Evolutionary conservation across 345 rosid genomes (phyloP), one percentile per base, ranked within the genome.

Genomic region (Murraya paniculata): DNA sequence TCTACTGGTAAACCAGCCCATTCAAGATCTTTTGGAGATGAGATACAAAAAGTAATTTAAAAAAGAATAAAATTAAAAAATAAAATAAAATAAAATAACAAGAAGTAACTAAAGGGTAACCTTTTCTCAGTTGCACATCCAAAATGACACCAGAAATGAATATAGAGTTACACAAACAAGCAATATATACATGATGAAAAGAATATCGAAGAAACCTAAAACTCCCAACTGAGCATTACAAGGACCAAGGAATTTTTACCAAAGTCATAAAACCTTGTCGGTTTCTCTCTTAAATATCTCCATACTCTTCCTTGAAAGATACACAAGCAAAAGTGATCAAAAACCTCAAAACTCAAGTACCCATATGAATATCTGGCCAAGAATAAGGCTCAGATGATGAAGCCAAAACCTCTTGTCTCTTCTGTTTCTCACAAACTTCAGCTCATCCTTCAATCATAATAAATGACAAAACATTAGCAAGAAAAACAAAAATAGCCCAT

Each of bases 291-390:
- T 55, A 28, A 31, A 71, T 71, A 7, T 9, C 24, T 53, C 11
- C 39, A 19, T 33, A n/a, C 7, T 39, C 25, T 13, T 19, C 2
- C 0, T 9, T 50, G 41, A 9, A 7, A 45, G 50, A 28, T 30
- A 50, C 21, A 9, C 28, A 30, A 50, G 28, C 1, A 30, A 71
- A 50, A 19, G 28, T 71, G 62, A 71, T 22, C 25, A 53, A 19
- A 31, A 21, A 41, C 39, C 60, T 71, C 41, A 71, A 28, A 71
- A 30, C 45, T 55, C 74, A 53, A 71, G 74, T 48, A 70, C 24
- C 73, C 73, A 30, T 22, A 13, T 18, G 35, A 39, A 25, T 6
- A 41, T 41, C 41, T 24, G 21, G 19, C 72, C 72, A 41, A 68
- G 10, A 33, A 68, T 7, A 41, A 38, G 45, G 25, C 22, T 39